Conservation (phyloP, 2,329 filamentous ascomycete genomes). For the Phaeosphaeriaceae sp. region DNA sequence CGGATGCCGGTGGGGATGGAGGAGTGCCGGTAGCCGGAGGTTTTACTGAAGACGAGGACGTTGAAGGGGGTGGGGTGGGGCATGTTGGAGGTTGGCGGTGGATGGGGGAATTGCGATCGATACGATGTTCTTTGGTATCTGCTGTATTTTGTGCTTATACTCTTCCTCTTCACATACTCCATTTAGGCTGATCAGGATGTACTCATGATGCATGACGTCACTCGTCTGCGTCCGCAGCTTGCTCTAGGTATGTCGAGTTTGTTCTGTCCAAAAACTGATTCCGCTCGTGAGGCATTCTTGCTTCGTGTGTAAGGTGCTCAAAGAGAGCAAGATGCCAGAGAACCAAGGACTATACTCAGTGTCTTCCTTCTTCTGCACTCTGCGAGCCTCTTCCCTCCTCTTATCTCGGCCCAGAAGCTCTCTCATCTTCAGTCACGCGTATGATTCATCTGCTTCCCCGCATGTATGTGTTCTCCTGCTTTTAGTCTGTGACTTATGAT, state of each 20-base stretch:
- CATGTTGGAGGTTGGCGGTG: background rate
- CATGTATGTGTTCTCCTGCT: too few relatives aligned
- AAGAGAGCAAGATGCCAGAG: too few relatives aligned
- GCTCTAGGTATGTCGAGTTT: background rate
- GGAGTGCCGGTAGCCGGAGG: slow-evolving; percentile 33
- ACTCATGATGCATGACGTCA: slow-evolving; percentile 1
- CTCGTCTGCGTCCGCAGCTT: background rate
- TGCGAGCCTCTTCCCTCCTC: too few relatives aligned
- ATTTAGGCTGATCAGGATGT: slow-evolving; percentile 4
- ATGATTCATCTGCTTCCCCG: too few relatives aligned
- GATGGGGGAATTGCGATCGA: background rate
- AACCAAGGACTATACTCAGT: too few relatives aligned
- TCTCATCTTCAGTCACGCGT: too few relatives aligned
- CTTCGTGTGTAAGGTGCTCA: too few relatives aligned
- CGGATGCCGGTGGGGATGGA: slow-evolving; percentile 30
- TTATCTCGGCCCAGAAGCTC: too few relatives aligned
- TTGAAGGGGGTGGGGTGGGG: slow-evolving; percentile 6
- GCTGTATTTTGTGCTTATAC: too few relatives aligned
- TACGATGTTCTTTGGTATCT: background rate
- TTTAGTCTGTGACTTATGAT: too few relatives aligned
- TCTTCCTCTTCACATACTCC: background rate
- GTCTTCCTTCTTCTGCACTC: too few relatives aligned
- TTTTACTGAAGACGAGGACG: slow-evolving; percentile 37
- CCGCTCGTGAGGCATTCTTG: background rate
- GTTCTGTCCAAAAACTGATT: background rate